A percentile compares a stretch with the other conserved stretches of the same genome.
These are phyloP conservation scores for Pinus tabuliformis DNA, from an alignment of 75 land plant genomes.

Conservation along the genomic window DNA sequence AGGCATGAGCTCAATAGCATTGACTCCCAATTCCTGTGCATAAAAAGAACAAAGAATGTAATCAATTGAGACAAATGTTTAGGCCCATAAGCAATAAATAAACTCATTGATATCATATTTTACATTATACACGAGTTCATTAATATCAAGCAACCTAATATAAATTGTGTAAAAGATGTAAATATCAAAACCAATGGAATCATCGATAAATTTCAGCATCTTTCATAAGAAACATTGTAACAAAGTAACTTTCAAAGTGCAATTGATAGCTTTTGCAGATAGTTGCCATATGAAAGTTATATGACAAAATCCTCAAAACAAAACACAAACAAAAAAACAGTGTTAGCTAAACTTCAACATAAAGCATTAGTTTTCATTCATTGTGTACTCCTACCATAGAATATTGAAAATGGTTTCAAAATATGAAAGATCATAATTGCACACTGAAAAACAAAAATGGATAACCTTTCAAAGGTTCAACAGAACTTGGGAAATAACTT, in stretches of 20 bases:
- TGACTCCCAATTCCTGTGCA: constrained; percentile 87
- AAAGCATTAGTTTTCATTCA: neutral
- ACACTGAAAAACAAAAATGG: neutral
- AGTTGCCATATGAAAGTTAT: neutral
- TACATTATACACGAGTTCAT: neutral
- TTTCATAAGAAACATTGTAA: neutral
- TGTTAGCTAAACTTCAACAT: neutral
- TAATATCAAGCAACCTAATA: constrained; percentile 2
- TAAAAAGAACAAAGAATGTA: neutral
- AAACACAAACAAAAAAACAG: neutral
- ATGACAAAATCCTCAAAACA: neutral
- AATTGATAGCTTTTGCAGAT: neutral
- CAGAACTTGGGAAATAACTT: no score
- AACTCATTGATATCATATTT: neutral
- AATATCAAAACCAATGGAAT: neutral
- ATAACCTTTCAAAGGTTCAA: neutral
- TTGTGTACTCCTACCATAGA: no score
- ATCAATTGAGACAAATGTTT: neutral
- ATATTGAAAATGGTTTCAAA: no score
- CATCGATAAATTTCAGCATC: neutral
- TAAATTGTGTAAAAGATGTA: neutral
- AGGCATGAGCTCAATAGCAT: constrained; percentile 94
- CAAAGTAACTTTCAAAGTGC: neutral
- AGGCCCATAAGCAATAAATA: neutral
- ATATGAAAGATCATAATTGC: no score